Evolutionary conservation across 768 basidiomycete species (phyloP).

Genomic region (Boletellus sp.): DNA sequence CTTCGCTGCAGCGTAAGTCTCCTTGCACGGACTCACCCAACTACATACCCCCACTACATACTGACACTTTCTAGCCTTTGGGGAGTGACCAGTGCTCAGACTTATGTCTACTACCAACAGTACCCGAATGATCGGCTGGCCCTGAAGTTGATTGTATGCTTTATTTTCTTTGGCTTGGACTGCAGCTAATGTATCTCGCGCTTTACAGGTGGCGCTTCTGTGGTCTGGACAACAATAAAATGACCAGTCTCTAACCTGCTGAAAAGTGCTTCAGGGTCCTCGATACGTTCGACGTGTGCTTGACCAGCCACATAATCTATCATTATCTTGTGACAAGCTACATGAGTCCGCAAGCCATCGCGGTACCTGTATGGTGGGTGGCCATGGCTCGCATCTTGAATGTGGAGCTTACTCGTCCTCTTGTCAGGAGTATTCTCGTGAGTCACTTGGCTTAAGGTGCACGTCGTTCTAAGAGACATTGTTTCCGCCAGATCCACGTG

Average conservation of each 20-base stretch:
- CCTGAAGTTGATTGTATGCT: conserved; percentile 38
- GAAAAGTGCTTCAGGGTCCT: conserved; percentile 29
- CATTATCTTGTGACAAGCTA: conserved; percentile 56
- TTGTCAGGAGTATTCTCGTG: conserved; percentile 51
- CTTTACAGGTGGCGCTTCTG: conserved; percentile 26
- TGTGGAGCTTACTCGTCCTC: background rate
- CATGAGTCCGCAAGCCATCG: conserved; percentile 41
- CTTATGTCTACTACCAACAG: conserved; percentile 46
- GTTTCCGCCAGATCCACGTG: conserved; percentile 44
- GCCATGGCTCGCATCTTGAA: too few species aligned
- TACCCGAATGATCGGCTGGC: conserved; percentile 31
- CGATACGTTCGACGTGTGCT: conserved; percentile 52
- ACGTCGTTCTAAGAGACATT: background rate
- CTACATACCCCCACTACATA: background rate
- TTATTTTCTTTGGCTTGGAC: background rate
- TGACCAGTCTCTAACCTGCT: background rate
- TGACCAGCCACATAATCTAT: conserved; percentile 54
- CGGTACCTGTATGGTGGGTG: conserved; percentile 42
- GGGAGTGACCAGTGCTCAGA: conserved; percentile 55
- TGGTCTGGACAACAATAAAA: conserved; percentile 8
- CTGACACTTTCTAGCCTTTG: conserved; percentile 41
- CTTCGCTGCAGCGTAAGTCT: conserved; percentile 48
- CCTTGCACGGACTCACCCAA: background rate
- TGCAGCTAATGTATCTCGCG: conserved; percentile 35
- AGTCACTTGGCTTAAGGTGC: conserved; percentile 17